These are phyloP conservation scores for Gaeumannomyces sp. DNA, from an alignment of 2,329 filamentous ascomycete species.

Conservation along the genomic window DNA sequence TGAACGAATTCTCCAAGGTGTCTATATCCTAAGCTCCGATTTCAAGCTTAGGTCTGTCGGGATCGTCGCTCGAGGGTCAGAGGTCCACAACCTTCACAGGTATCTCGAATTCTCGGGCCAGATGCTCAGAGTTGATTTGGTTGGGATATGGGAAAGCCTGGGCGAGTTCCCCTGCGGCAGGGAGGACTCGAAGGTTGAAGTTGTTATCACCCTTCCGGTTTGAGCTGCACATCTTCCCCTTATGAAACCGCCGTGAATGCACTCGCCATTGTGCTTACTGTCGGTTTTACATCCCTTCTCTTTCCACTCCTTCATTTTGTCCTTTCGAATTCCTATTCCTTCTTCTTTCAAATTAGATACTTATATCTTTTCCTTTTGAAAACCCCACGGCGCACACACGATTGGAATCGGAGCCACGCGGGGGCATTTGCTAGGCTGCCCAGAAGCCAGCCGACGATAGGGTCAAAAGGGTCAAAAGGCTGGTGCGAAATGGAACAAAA, in stretches of 20 bases:
- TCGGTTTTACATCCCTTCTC: too few species aligned
- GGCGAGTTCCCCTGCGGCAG: background rate
- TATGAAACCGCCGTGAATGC: background rate
- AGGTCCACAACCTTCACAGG: background rate
- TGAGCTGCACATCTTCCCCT: background rate
- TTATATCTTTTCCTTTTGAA: too few species aligned
- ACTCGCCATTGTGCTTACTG: too few species aligned
- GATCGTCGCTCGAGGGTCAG: background rate
- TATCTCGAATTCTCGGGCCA: background rate
- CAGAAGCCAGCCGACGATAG: too few species aligned
- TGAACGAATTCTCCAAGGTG: background rate
- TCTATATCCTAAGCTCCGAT: background rate
- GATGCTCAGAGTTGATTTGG: background rate
- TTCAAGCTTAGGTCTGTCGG: background rate
- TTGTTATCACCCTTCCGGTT: background rate
- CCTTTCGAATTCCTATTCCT: too few species aligned
- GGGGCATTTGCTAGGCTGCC: too few species aligned
- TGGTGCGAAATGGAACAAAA: background rate
- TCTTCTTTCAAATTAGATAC: too few species aligned
- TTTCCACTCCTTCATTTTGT: too few species aligned
- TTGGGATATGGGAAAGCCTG: background rate
- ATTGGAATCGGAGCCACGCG: too few species aligned
- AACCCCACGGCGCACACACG: too few species aligned
- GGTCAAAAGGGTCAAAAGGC: background rate
- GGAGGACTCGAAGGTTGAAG: background rate